Base-by-base conservation (phyloP, 179 eudicot species). In the Beta lomatogona region DNA sequence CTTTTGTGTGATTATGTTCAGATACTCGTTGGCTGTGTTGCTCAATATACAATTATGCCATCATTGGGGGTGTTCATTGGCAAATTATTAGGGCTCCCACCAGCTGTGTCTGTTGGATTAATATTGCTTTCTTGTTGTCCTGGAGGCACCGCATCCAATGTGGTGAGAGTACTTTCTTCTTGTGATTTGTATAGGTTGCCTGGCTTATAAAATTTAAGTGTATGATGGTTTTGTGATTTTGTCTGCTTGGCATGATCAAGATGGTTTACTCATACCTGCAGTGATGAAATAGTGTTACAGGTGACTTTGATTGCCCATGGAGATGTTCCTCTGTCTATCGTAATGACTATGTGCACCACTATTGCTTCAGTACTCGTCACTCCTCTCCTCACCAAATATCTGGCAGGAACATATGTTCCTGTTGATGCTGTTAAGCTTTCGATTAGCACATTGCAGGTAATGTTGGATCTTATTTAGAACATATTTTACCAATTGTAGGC, bases 101-200 rank as follows among this genome's bases (percentile, higher is more conserved):
- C 93, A 64, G 80, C 93, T 71, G 55, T 86, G 14, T 86, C 97
- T 41, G 93, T 91, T 82, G 94, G 97, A 50, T 85, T 91, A 82
- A 90, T 92, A 69, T 82, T 92, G 84, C 90, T 92, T 72, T 73
- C 89, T 80, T 90, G 92, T 83, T 92, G 97, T 73, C 97, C 97
- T 60, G 94, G 94, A 21, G 97, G 97, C 75, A 92, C 97, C 1
- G 97, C 94, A 15, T 92, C 97, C 80, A 92, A 92, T 77, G 97
- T 92, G 93, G 97, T 91, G 84, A 86, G 91, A 58, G 5, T 70
- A 76, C 61, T n/a, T 78, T 81, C 65, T 50, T 52, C 31, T 70
- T 18, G 22, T 15, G 64, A 59, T 15, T 19, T 7, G 21, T 59
- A 18, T 36, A 3, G 1, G 8, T 15, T 59, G 64, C 6, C 22